These are phyloP conservation scores for Nidularia sp. DNA, from an alignment of 768 basidiomycete genomes.

Conservation along the genomic window DNA sequence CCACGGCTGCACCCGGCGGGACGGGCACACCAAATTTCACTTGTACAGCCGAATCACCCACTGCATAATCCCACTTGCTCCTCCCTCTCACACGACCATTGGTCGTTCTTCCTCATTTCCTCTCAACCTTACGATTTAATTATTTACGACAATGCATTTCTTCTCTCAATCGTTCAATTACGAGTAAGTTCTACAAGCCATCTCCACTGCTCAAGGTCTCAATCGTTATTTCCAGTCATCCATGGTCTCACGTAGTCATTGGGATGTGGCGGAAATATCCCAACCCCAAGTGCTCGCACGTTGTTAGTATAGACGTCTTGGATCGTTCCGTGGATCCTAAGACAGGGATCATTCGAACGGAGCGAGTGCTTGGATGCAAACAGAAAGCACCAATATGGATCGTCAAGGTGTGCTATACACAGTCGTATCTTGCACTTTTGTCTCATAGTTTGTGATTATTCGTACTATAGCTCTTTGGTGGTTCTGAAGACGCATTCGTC, in stretches of 20 bases:
- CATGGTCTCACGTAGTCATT: slow-evolving; percentile 88
- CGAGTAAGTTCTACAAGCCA: slow-evolving; percentile 54
- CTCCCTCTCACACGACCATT: slow-evolving; percentile 5
- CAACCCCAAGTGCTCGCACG: slow-evolving; percentile 87
- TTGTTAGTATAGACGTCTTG: slow-evolving; percentile 82
- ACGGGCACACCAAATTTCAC: no score
- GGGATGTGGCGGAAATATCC: slow-evolving; percentile 97
- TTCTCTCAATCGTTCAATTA: slow-evolving; percentile 83
- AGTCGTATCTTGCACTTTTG: background rate
- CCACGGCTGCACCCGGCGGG: no score
- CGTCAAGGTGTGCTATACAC: slow-evolving; percentile 63
- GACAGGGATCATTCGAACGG: slow-evolving; percentile 89
- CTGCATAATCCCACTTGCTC: background rate
- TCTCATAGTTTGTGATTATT: background rate
- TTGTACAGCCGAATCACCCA: no score
- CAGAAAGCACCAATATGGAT: slow-evolving; percentile 93
- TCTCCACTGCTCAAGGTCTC: slow-evolving; percentile 6
- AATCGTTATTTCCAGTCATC: slow-evolving; percentile 50
- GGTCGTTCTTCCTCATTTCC: slow-evolving; percentile 20
- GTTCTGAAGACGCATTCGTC: slow-evolving; percentile 91
- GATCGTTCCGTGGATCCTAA: slow-evolving; percentile 79
- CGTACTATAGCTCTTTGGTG: slow-evolving; percentile 73
- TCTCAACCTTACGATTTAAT: slow-evolving; percentile 19
- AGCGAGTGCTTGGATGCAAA: slow-evolving; percentile 86
- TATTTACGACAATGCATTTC: slow-evolving; percentile 62